Base-by-base conservation (phyloP, 495 filamentous ascomycete species). In the Penicillium salamii region DNA sequence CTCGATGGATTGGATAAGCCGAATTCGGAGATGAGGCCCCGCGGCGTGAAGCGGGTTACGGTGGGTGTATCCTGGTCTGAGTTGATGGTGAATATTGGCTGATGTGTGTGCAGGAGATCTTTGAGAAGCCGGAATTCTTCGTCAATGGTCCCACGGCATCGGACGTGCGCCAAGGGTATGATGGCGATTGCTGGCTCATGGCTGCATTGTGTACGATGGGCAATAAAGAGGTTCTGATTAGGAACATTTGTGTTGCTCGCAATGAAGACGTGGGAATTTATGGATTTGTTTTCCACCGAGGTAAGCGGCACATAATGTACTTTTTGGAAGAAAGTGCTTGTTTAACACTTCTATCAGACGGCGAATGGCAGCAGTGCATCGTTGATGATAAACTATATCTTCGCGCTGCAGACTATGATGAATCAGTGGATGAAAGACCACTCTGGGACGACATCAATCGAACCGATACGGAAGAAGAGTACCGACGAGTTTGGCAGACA, bases 121-220 rank as follows among this genome's bases (percentile, higher is more conserved):
- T 96, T 61, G 89, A 95, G 17, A 77, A 85, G 0, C 91, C 92
- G 8, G 77, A 85, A 59, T 96, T 97, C 64, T 95, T 79, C 57
- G 79, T 91, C 54, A 88, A 93, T 53, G 90, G 88, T 2, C 84
- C 89, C 6, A 86, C 82, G 13, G 88, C 92, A 13, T 89, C 85
- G 50, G 88, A 93, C 69, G 83, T 95, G 15, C 82, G 86, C 17
- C 87, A 92, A 61, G 86, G 86, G 2, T 75, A 81, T 37, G 85
- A 87, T 55, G 92, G 91, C 2, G 90, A 96, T 62, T 96, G 92
- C 66, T 96, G 91, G 91, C 78, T 96, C 44, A 80, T 96, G 75
- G 87, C 91, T 19, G 91, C 90, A 8, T 64, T 97, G 38, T 89
- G 84, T 52, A 92, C 89, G 1, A 77, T 96, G 50, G 85, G 82